Conservation (phyloP, 2,329 filamentous ascomycete genomes). For the Cytospora paraplurivora region DNA sequence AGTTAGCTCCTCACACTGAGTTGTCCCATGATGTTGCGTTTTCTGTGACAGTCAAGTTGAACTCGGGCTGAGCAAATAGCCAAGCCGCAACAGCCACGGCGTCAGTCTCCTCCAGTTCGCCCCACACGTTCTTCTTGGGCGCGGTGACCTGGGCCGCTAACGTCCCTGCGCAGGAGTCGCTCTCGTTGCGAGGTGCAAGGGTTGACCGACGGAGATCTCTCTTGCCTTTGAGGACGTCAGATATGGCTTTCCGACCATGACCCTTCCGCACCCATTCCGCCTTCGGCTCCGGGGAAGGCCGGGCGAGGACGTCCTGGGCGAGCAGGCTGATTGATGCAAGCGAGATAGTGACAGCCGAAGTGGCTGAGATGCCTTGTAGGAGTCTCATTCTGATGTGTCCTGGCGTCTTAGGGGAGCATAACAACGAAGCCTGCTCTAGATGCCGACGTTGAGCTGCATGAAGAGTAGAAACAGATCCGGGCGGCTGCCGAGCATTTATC, state of each 20-base stretch:
- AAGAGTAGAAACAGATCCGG: not conserved
- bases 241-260: slow-evolving; percentile 33
- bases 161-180: slow-evolving; percentile 28
- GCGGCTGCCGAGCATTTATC: not conserved
- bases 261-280: slow-evolving; percentile 33
- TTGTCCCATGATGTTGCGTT: slow-evolving; percentile 43
- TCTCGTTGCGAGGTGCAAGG: not conserved
- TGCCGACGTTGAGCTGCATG: not conserved
- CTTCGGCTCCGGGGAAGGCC: slow-evolving; percentile 34
- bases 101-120: slow-evolving; percentile 41
- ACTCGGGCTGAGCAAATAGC: slow-evolving; percentile 42
- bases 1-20: slow-evolving; percentile 34
- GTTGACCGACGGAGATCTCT: slow-evolving; percentile 9
- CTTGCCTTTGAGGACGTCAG: slow-evolving; percentile 33
- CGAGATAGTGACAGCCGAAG: slow-evolving; percentile 13
- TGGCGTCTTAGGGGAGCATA: not conserved
- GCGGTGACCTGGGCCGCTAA: slow-evolving; percentile 35
- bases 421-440: not conserved
- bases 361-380: not conserved
- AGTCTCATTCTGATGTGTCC: slow-evolving; percentile 16
- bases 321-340: slow-evolving; percentile 29
- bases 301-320: slow-evolving; percentile 32
- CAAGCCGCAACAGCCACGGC: slow-evolving; percentile 42
- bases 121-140: slow-evolving; percentile 47
- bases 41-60: slow-evolving; percentile 43